These are phyloP conservation scores for Nothomitra cinnamomea DNA, from an alignment of 2,329 filamentous ascomycete genomes.

Conservation along the genomic window DNA sequence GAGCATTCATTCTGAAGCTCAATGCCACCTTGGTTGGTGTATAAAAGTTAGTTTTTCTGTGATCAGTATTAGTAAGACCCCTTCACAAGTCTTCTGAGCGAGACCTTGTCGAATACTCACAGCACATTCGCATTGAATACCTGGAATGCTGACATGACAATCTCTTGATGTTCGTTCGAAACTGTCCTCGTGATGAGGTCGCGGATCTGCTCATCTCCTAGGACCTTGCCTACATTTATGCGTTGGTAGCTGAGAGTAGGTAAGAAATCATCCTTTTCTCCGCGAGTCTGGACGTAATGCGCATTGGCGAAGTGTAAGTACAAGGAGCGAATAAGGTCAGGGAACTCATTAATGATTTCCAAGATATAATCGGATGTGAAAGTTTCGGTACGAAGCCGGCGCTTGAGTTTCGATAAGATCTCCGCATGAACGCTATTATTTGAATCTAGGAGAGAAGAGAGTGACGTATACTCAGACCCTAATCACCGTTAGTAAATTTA, in stretches of 20 bases:
- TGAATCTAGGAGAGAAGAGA: constrained; percentile 62
- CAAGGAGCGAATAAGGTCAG: constrained; percentile 66
- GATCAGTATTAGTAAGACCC: not conserved
- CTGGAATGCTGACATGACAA: constrained; percentile 94
- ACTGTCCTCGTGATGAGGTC: constrained; percentile 65
- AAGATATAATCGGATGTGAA: constrained; percentile 97
- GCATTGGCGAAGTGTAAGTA: constrained; percentile 85
- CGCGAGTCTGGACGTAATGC: constrained; percentile 55
- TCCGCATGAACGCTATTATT: constrained; percentile 75
- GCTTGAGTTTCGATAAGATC: constrained; percentile 85
- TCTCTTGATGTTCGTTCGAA: constrained; percentile 85
- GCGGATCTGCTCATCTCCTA: constrained; percentile 57
- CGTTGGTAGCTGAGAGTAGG: constrained; percentile 51
- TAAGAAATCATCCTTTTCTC: constrained; percentile 49
- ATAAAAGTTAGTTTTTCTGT: constrained; percentile 80
- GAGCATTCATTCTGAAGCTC: constrained; percentile 83
- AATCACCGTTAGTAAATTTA: not conserved
- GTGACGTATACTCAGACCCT: constrained; percentile 71
- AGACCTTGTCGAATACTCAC: constrained; percentile 1
- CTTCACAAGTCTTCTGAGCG: too few relatives aligned
- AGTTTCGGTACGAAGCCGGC: constrained; percentile 83
- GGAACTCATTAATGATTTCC: constrained; percentile 88
- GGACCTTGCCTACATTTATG: constrained; percentile 51
- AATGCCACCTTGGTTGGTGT: constrained; percentile 96
- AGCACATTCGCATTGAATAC: constrained; percentile 86